Percentiles rank a stretch among this genome's conserved stretches.
These are phyloP conservation scores for Emergomyces pasteurianus DNA, from an alignment of 2,329 filamentous ascomycete species.

Conservation along the genomic window DNA sequence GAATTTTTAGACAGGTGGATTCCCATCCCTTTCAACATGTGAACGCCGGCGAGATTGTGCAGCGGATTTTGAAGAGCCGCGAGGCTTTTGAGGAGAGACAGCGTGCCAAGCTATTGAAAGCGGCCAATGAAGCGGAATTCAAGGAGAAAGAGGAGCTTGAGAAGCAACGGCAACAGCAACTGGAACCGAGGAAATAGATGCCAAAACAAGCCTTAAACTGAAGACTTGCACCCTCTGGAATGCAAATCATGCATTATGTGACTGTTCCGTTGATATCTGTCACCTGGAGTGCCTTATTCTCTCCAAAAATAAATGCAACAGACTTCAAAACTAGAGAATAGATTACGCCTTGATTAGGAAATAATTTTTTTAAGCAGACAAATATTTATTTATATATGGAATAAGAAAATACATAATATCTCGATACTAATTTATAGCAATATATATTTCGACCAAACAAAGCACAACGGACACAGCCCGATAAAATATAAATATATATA, in stretches of 20 bases:
- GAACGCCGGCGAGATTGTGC: slow-evolving; percentile 85
- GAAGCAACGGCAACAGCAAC: slow-evolving; percentile 4
- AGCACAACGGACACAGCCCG: background rate
- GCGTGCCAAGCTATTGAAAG: slow-evolving; percentile 79
- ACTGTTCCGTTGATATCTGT: background rate
- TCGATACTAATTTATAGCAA: background rate
- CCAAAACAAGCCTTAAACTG: background rate
- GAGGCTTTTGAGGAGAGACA: slow-evolving; percentile 87
- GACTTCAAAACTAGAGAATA: background rate
- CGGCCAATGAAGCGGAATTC: slow-evolving; percentile 57
- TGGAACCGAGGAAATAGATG: background rate
- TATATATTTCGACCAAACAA: background rate
- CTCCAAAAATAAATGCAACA: background rate
- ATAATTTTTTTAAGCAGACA: background rate
- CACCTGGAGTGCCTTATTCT: background rate
- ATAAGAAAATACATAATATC: background rate
- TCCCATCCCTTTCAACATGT: slow-evolving; percentile 72
- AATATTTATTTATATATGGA: background rate
- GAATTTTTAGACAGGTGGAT: slow-evolving; percentile 70
- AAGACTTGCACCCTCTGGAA: background rate
- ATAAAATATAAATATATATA: too few species aligned
- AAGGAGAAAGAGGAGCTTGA: slow-evolving; percentile 44
- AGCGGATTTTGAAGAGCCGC: slow-evolving; percentile 75
- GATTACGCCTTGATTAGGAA: background rate
- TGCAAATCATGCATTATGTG: background rate